phyloP scores from a whole-genome alignment of 495 filamentous ascomycete species.

The Lophium mytilinum region DNA sequence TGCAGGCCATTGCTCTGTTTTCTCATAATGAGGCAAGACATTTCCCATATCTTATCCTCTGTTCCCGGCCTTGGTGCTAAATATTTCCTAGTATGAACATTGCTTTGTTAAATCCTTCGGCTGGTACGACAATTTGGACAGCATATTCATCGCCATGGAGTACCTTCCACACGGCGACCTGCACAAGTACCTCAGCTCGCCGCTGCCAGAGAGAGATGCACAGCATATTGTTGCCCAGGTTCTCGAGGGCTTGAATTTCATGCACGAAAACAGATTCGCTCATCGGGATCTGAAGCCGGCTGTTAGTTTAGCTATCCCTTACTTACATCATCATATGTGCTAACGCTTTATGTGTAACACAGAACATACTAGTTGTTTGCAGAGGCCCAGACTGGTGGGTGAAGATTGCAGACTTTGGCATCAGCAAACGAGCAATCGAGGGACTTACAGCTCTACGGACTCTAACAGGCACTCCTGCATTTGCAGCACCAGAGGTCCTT shows the following conservation, averaged over 20 bases:
- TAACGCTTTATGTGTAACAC: not conserved
- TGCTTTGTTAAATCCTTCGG: no score
- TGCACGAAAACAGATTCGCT: conserved; percentile 42
- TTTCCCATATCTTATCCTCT: no score
- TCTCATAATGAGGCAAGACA: not conserved
- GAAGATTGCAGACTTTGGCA: conserved; percentile 13
- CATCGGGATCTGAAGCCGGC: conserved; percentile 47
- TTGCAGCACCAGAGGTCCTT: not conserved
- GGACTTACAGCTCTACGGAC: no score
- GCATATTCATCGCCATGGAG: no score
- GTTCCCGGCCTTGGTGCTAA: no score
- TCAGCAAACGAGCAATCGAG: conserved; percentile 1
- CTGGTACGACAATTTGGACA: no score
- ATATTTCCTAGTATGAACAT: not conserved
- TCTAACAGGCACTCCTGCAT: no score
- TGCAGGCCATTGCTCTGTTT: not conserved
- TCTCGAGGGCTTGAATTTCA: conserved; percentile 37
- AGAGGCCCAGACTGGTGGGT: conserved; percentile 8
- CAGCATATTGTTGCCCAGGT: conserved; percentile 36
- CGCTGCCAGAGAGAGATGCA: conserved; percentile 34
- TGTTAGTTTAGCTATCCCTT: conserved; percentile 18
- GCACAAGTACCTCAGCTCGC: conserved; percentile 21
- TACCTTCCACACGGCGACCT: conserved; percentile 33
- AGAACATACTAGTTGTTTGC: conserved; percentile 1
- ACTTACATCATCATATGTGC: not conserved